These are phyloP conservation scores for Lasiosphaeria miniovina DNA, from an alignment of 495 filamentous ascomycete species.

Conservation along the genomic window DNA sequence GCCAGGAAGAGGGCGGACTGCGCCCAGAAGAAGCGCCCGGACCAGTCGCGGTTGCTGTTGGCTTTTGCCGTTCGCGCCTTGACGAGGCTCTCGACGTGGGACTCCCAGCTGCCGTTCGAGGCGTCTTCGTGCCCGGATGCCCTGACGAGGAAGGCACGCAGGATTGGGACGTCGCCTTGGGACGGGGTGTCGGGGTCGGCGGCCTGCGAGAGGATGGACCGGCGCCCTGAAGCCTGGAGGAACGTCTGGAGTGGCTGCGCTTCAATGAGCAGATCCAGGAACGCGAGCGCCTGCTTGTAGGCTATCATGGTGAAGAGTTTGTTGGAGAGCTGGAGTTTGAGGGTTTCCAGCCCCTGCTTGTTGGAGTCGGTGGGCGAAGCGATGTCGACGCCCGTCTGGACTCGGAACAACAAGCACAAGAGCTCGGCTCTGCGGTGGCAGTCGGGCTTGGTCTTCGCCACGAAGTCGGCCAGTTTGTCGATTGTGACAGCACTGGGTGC, in stretches of 20 bases:
- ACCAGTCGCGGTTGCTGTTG: conserved; percentile 7
- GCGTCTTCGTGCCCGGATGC: neutral
- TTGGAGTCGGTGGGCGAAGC: conserved; percentile 1
- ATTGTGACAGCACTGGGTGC: neutral
- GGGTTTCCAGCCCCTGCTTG: conserved; percentile 11
- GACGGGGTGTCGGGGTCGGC: neutral
- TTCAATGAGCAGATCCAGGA: conserved; percentile 1
- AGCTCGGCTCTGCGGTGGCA: conserved; percentile 8
- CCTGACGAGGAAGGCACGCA: conserved; percentile 1
- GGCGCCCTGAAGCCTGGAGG: neutral
- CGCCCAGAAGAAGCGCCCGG: conserved; percentile 14
- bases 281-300: neutral
- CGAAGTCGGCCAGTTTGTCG: neutral
- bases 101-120: neutral
- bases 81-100: conserved; percentile 2
- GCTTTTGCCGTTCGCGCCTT: conserved; percentile 12
- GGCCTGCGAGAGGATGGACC: neutral
- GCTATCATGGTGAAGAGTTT: conserved; percentile 12
- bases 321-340: conserved; percentile 1
- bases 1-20: conserved; percentile 19
- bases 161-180: neutral
- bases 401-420: conserved; percentile 8
- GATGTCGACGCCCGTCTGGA: conserved; percentile 12
- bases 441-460: neutral
- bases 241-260: neutral